Evolutionary conservation across 1,139 yeast species (phyloP).

Genomic region (Hanseniaspora uvarum): DNA sequence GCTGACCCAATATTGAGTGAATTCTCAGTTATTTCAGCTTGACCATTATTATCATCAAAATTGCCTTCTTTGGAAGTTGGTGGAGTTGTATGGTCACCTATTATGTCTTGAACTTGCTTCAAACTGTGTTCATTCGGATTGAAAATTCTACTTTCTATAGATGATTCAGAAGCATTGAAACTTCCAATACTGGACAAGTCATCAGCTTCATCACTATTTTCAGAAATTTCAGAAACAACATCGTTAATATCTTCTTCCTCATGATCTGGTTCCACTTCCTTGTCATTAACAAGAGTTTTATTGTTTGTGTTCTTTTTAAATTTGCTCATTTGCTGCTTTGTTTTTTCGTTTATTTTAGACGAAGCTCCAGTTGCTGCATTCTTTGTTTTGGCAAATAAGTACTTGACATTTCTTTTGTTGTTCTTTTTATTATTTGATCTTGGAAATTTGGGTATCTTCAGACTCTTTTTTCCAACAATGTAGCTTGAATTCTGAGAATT

Average conservation of each 20-base stretch:
- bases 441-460: slow-evolving; percentile 25
- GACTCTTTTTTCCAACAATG: slow-evolving; percentile 19
- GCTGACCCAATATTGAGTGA: not conserved
- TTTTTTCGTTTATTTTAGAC: slow-evolving; percentile 8
- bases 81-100: slow-evolving; percentile 21
- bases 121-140: slow-evolving; percentile 18
- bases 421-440: slow-evolving; percentile 16
- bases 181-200: not conserved
- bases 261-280: slow-evolving; percentile 11
- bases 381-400: slow-evolving; percentile 13
- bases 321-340: slow-evolving; percentile 17
- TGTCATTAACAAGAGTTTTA: not conserved
- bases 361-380: slow-evolving; percentile 16
- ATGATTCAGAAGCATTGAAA: slow-evolving; percentile 2
- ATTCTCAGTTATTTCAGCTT: not conserved
- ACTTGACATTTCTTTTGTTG: slow-evolving; percentile 6
- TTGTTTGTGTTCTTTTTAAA: slow-evolving; percentile 2
- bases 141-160: slow-evolving; percentile 17
- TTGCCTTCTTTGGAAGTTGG: not conserved
- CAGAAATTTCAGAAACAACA: slow-evolving; percentile 3
- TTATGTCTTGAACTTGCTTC: slow-evolving; percentile 28
- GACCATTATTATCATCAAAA: too few species aligned
- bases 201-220: not conserved
- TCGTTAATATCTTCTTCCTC: slow-evolving; percentile 19
- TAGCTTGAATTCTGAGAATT: slow-evolving; percentile 23